Base-by-base conservation (phyloP, 139 green algal species). In the Marvania coccoides region DNA sequence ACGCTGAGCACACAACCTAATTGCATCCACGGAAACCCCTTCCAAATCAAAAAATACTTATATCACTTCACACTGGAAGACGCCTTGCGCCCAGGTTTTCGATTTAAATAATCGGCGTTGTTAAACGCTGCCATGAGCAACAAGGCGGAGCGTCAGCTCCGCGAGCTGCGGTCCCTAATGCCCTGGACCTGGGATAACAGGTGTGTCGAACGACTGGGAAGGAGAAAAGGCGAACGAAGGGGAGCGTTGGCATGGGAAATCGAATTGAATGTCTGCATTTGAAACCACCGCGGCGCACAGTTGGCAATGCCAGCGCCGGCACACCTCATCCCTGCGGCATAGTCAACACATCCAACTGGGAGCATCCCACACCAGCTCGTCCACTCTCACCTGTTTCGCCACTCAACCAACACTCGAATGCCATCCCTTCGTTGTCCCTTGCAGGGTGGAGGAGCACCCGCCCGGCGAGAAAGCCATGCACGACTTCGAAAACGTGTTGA, bases 131-230 rank as follows among this genome's bases (percentile, higher is more conserved):
- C n/a, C n/a, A 54, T 56, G 59, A 10, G 12, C 6, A 77, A 29
- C 26, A 72, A 72, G 64, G 46, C 57, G 3, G 60, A 78, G 23
- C 63, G 72, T 7, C 70, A 78, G 28, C 58, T 79, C 14, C 57
- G 63, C 15, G 77, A 82, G 65, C 61, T 84, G 13, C 51, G 55
- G 19, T 47, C 45, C 26, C 55, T 84, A 6, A 75, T 79, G 62
- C 69, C 77, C 4, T 84, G 72, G 61, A 69, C 61, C 7, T 84
- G 77, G 77, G 77, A 84, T 56, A 42, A 57, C 13, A 60, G 70
- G 61, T 61, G 38, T 53, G 69, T 64, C 57, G 24, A n/a, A n/a
- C n/a, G 23, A 4, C 1, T 15, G 48, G n/a, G 6, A 24, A 6
- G 38, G 38, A 51, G 42, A 51, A 51, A 51, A 51, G 42, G 19